Conservation (phyloP, 805 yeast species). For the Yamadazyma takamatsuzukensis region DNA sequence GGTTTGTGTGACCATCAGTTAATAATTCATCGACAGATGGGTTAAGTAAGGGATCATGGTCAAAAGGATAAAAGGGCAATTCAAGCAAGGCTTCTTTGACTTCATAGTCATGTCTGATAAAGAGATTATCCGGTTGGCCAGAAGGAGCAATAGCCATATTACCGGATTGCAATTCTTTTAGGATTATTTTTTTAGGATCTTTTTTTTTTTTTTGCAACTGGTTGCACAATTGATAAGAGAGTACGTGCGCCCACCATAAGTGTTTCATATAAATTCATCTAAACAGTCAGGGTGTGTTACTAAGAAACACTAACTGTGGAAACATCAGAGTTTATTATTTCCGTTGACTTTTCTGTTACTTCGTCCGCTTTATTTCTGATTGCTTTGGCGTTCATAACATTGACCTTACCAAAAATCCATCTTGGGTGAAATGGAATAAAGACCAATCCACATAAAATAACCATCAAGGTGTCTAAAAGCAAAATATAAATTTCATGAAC, state of each 20-base stretch:
- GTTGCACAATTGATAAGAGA: neutral
- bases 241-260: too few species aligned
- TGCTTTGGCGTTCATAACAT: conserved; percentile 22
- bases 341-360: neutral
- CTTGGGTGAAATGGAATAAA: conserved; percentile 39
- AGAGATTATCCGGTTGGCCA: neutral
- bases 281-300: too few species aligned
- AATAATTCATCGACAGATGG: conserved; percentile 17
- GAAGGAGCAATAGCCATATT: neutral
- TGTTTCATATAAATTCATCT: too few species aligned
- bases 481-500: conserved; percentile 33
- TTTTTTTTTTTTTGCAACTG: neutral
- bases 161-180: too few species aligned
- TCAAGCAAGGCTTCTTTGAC: conserved; percentile 2
- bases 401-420: conserved; percentile 28
- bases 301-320: too few species aligned
- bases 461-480: conserved; percentile 38
- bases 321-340: too few species aligned
- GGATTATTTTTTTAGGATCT: too few species aligned
- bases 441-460: conserved; percentile 31
- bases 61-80: conserved; percentile 18
- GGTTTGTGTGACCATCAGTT: conserved; percentile 14
- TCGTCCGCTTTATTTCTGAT: conserved; percentile 23
- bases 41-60: conserved; percentile 16
- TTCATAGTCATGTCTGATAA: too few species aligned